These are phyloP conservation scores for Suhomyces panamericanus DNA, from an alignment of 1,139 yeast genomes.

Conservation along the genomic window DNA sequence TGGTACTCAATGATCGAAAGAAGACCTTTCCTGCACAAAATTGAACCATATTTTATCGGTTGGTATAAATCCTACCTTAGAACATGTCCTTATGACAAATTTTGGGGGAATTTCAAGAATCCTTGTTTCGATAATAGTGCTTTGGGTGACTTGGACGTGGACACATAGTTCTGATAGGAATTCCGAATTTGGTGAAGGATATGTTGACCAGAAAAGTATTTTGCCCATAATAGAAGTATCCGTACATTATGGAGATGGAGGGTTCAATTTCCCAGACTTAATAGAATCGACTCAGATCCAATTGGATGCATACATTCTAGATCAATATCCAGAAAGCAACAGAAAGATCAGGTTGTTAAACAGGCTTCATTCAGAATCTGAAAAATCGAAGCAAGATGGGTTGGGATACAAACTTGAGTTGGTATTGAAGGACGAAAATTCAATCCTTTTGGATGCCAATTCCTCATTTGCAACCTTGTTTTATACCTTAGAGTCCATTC, in stretches of 20 bases:
- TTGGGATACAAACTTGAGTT: constrained; percentile 27
- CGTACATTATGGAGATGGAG: constrained; percentile 36
- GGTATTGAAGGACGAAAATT: constrained; percentile 29
- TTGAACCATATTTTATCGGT: too few relatives aligned
- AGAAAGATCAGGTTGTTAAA: constrained; percentile 10
- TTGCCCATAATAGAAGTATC: constrained; percentile 25
- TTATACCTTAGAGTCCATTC: constrained; percentile 50
- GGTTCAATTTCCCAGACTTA: constrained; percentile 50
- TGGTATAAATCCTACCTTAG: too few relatives aligned
- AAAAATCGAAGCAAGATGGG: constrained; percentile 7
- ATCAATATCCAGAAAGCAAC: constrained; percentile 16
- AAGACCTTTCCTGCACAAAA: not conserved
- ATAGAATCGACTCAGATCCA: constrained; percentile 45
- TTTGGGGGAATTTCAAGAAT: too few relatives aligned
- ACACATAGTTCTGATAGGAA: too few relatives aligned
- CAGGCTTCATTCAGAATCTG: constrained; percentile 14
- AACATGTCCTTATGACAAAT: too few relatives aligned
- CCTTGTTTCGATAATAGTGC: too few relatives aligned
- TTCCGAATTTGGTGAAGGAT: too few relatives aligned
- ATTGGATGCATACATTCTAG: constrained; percentile 21
- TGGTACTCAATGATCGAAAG: not conserved
- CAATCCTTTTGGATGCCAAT: constrained; percentile 39
- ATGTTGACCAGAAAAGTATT: too few relatives aligned
- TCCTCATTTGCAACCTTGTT: constrained; percentile 41
- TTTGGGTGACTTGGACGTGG: too few relatives aligned